phyloP scores from a whole-genome alignment of 345 rosid genomes.

The Populus euphratica region DNA sequence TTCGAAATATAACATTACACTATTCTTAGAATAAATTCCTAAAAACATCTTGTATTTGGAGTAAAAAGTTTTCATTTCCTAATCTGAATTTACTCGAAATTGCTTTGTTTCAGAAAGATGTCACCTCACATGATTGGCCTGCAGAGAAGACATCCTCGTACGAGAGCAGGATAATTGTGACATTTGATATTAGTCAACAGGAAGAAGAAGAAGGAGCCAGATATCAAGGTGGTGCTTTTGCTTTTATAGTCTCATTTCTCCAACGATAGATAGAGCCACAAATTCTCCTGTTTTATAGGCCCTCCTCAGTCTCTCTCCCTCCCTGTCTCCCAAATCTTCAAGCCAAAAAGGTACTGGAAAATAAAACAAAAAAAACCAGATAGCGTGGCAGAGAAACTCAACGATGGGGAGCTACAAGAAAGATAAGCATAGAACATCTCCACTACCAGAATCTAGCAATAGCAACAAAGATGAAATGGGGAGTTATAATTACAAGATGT shows the following conservation, averaged over 20 bases:
- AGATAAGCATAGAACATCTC: slow-evolving; percentile 5
- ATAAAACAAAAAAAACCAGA: background rate
- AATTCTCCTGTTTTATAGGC: slow-evolving; percentile 41
- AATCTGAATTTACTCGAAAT: too few species aligned
- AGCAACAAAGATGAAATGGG: slow-evolving; percentile 13
- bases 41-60: too few species aligned
- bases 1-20: too few species aligned
- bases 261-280: slow-evolving; percentile 38
- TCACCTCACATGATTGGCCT: too few species aligned
- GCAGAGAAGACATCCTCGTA: background rate
- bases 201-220: background rate
- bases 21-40: too few species aligned
- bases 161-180: background rate
- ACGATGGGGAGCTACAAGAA: slow-evolving; percentile 18
- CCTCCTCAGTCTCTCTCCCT: background rate
- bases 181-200: background rate
- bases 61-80: too few species aligned
- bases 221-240: background rate
- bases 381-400: background rate
- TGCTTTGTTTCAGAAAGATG: too few species aligned
- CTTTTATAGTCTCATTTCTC: background rate
- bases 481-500: slow-evolving; percentile 32
- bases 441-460: background rate
- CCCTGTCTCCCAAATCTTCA: background rate
- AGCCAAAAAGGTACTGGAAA: background rate